Base-by-base conservation (phyloP, 176 grass and related monocot genomes). In the Eleusine indica region DNA sequence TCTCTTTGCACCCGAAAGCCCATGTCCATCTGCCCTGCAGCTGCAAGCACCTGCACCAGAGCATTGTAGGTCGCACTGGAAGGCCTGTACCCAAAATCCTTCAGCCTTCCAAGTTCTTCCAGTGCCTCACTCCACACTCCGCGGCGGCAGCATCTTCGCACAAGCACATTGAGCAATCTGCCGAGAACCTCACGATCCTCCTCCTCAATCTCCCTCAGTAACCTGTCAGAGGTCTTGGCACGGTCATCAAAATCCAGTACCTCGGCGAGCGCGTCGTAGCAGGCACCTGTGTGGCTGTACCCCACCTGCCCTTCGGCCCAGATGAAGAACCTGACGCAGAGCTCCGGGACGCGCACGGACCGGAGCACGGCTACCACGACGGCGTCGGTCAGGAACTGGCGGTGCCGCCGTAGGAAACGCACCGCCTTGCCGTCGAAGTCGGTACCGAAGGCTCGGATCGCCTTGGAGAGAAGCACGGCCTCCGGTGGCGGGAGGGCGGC, bases 271-370 rank as follows among this genome's bases (percentile, higher is more conserved):
- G 87, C 83, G 68, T 99, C 71, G 37, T 94, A 99, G 52, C 87
- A 85, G 12, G 80, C 66, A 30, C 86, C 86, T 2, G 89, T 96
- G 83, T 92, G 93, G 51, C 81, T 88, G 70, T 96, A 99, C 40
- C 91, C 96, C 17, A 99, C 92, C 90, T 99, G 96, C 61, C 91
- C 77, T 62, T 90, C 91, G 28, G 93, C 89, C 96, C 96, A 99
- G 70, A 88, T 88, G 80, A 96, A 99, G 91, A 99, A 99, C 85
- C 76, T 94, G 74, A 92, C 80, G 49, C 91, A 93, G 25, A 92
- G 80, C 81, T 99, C 91, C 9, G 87, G 89, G 63, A 61, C 22
- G 64, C 84, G 86, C 25, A 99, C 80, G 28, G 80, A 79, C 60
- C 68, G 44, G 78, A 96, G 82, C 49, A 96, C 96, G 14, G 83